Conservation (phyloP, 495 filamentous ascomycete genomes). For the Daldinia decipiens region DNA sequence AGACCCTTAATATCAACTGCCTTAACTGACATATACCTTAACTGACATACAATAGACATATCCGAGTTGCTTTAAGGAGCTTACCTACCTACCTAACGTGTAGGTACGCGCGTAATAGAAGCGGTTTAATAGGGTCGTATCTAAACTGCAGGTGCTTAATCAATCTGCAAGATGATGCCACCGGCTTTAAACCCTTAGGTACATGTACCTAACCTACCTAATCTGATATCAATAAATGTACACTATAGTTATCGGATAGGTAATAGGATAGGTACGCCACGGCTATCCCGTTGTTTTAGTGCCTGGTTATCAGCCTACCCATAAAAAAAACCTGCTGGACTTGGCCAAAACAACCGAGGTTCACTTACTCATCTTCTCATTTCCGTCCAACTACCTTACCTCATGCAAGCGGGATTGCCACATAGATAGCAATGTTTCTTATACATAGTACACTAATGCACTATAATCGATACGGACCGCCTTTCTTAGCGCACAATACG, state of each 20-base stretch:
- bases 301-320: conserved; percentile 1
- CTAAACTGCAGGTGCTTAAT: neutral
- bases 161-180: conserved; percentile 28
- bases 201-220: too few species aligned
- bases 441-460: conserved; percentile 6
- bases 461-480: neutral
- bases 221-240: neutral
- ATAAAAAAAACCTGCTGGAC: conserved; percentile 12
- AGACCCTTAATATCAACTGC: neutral
- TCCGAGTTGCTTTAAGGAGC: neutral
- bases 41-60: too few species aligned
- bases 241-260: neutral
- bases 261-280: neutral
- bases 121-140: neutral
- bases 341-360: conserved; percentile 15
- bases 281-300: conserved; percentile 26
- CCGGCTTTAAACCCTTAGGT: too few species aligned
- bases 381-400: neutral
- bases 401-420: neutral
- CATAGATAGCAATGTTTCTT: conserved; percentile 13
- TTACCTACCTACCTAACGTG: neutral
- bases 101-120: neutral
- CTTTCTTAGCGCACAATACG: neutral
- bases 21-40: too few species aligned
- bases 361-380: conserved; percentile 27